Percentiles rank a stretch among this genome's conserved stretches.
These are phyloP conservation scores for Melampsora larici-populina DNA, from an alignment of 1,284 basidiomycete genomes.

Conservation along the genomic window DNA sequence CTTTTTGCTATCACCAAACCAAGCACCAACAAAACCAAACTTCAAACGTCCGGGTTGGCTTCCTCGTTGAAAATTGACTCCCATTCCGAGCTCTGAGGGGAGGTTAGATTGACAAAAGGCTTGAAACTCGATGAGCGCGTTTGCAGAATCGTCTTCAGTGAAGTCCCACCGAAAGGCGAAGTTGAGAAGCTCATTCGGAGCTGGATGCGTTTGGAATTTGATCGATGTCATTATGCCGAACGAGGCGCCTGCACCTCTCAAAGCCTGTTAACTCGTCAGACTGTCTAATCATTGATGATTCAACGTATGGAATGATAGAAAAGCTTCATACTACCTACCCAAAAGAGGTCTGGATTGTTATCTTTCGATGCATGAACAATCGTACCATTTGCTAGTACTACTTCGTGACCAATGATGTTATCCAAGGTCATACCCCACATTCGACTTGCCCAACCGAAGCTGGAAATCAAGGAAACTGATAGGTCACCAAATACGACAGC, in stretches of 20 bases:
- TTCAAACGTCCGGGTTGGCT: background rate
- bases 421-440: slow-evolving; percentile 54
- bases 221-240: slow-evolving; percentile 24
- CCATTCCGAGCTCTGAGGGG: slow-evolving; percentile 12
- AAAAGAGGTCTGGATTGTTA: slow-evolving; percentile 46
- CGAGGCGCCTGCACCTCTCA: slow-evolving; percentile 31
- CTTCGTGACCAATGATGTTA: slow-evolving; percentile 50
- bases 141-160: background rate
- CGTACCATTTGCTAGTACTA: slow-evolving; percentile 54
- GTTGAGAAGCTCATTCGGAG: slow-evolving; percentile 20
- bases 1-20: background rate
- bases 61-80: slow-evolving; percentile 4
- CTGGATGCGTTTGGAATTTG: background rate
- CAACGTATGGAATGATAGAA: background rate
- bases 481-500: background rate
- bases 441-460: slow-evolving; percentile 50
- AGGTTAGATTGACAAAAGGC: too few relatives aligned
- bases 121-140: too few relatives aligned
- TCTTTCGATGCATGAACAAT: too few relatives aligned
- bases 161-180: slow-evolving; percentile 16
- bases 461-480: slow-evolving; percentile 12
- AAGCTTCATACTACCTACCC: too few relatives aligned
- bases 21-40: slow-evolving; percentile 1
- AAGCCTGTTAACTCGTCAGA: background rate
- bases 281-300: background rate